Evolutionary conservation across 805 yeast genomes (phyloP), one percentile per base, ranked within the genome.

Genomic region (Metschnikowia proteae): DNA sequence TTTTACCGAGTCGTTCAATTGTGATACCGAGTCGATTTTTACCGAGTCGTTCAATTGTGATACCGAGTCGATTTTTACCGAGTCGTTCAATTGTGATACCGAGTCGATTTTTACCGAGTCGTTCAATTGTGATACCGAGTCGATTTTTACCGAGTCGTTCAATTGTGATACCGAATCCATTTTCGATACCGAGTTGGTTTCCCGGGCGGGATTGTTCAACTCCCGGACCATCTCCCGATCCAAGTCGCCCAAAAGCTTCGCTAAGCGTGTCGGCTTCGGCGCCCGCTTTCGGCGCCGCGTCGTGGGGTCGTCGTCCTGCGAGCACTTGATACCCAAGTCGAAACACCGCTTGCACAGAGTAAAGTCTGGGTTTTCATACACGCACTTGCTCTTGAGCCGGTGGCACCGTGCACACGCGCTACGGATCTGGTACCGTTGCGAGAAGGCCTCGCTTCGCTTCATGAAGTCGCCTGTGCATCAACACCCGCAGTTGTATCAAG

Each of bases 401-500:
- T 77, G 79, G 53, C 83, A 79, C 49, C 83, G 61, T 3, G 82
- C 82, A 63, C 83, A 79, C 1, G 83, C 82, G 44, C 79, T 63
- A 29, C 69, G 54, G 48, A 75, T 72, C 48, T 81, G 60, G 70
- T 80, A 78, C 45, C 68, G 70, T 30, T 58, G 62, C 5, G 78
- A 68, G 60, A 77, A 77, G n/a, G 60, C 64, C 25, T 31, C 47
- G 25, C 13, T 26, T n/a, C 29, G 45, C 28, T 41, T 31, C 44
- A 41, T 41, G 10, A 17, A 17, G 17, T 17, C 17, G 17, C 17
- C 17, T 17, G 17, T 17, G 17, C 17, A 17, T 17, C 17, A 17
- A 17, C 17, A 17, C 17, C 17, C 17, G 17, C 17, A 17, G 17
- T 17, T 17, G 17, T 17, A 17, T 17, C 17, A 17, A 17, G 17